A percentile compares a stretch with the other conserved stretches of the same genome.
Conservation (phyloP, 768 basidiomycete species). For the Clavulina sp. region DNA sequence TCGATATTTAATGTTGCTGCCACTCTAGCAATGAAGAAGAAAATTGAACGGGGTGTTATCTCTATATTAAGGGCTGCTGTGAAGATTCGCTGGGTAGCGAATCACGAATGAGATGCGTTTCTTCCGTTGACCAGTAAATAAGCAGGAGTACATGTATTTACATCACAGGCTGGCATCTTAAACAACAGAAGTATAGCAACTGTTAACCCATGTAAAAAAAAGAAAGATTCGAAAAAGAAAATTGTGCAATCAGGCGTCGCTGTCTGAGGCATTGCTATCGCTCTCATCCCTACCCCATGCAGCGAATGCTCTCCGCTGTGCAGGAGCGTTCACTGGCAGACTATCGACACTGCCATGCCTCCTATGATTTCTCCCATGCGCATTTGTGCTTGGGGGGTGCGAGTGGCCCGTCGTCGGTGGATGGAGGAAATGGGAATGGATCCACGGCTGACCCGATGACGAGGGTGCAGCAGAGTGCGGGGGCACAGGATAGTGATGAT, state of each 20-base stretch:
- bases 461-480: slow-evolving; percentile 1
- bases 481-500: slow-evolving; percentile 7
- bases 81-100: neutral
- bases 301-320: slow-evolving; percentile 42
- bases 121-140: too few relatives aligned
- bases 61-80: neutral
- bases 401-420: too few relatives aligned
- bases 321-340: slow-evolving; percentile 14
- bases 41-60: neutral
- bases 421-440: slow-evolving; percentile 1
- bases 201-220: neutral
- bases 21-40: neutral
- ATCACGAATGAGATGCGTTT: neutral
- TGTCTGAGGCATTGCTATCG: slow-evolving; percentile 45
- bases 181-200: too few relatives aligned
- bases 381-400: too few relatives aligned
- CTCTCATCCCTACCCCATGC: slow-evolving; percentile 83
- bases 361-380: neutral
- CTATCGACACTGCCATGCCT: slow-evolving; percentile 11
- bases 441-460: slow-evolving; percentile 13
- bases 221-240: neutral
- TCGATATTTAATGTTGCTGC: neutral
- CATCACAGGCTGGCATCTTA: too few relatives aligned
- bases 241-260: neutral
- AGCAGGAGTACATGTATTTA: too few relatives aligned